A percentile compares a stretch with the other conserved stretches of the same genome.
Evolutionary conservation across 2,329 filamentous ascomycete species (phyloP).

Genomic region (Dothidotthia symphoricarpi): DNA sequence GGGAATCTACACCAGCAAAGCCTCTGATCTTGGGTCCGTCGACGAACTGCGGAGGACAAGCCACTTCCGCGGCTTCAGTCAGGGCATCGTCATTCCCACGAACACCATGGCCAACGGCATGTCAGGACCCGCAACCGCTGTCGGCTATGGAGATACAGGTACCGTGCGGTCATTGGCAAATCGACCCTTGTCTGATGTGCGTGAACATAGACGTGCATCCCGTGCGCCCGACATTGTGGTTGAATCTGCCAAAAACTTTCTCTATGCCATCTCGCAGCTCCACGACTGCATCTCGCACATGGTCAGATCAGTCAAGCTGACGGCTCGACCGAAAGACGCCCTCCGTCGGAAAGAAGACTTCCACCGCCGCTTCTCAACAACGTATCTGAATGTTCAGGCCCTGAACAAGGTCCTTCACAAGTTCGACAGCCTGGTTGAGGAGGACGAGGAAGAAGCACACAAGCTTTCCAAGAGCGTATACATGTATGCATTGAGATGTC

Average conservation of each 20-base stretch:
- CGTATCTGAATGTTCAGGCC: constrained; percentile 56
- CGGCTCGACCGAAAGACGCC: constrained; percentile 47
- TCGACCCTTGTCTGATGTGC: constrained; percentile 56
- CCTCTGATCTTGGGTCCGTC: constrained; percentile 54
- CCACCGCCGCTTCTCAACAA: constrained; percentile 57
- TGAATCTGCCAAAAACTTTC: constrained; percentile 56
- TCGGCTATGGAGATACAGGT: constrained; percentile 36
- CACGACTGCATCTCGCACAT: constrained; percentile 39
- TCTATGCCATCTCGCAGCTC: constrained; percentile 56
- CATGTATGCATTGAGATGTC: constrained; percentile 34
- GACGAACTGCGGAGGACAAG: constrained; percentile 54
- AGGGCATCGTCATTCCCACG: constrained; percentile 50
- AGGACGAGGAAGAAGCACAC: constrained; percentile 51
- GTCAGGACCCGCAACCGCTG: constrained; percentile 34
- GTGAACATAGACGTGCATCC: constrained; percentile 54
- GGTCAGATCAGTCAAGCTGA: constrained; percentile 37
- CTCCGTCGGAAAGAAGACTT: constrained; percentile 43
- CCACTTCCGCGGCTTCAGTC: constrained; percentile 58
- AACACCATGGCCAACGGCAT: constrained; percentile 29
- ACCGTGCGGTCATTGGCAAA: constrained; percentile 40
- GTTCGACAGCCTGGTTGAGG: constrained; percentile 50
- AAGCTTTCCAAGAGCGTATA: constrained; percentile 38
- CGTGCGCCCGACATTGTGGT: constrained; percentile 51
- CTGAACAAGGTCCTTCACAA: constrained; percentile 55
- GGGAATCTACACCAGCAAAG: constrained; percentile 59